Percentiles rank a stretch among this genome's conserved stretches.
Evolutionary conservation across 176 grass and related monocot species (phyloP).

Genomic region (Coix lacrymajobi): DNA sequence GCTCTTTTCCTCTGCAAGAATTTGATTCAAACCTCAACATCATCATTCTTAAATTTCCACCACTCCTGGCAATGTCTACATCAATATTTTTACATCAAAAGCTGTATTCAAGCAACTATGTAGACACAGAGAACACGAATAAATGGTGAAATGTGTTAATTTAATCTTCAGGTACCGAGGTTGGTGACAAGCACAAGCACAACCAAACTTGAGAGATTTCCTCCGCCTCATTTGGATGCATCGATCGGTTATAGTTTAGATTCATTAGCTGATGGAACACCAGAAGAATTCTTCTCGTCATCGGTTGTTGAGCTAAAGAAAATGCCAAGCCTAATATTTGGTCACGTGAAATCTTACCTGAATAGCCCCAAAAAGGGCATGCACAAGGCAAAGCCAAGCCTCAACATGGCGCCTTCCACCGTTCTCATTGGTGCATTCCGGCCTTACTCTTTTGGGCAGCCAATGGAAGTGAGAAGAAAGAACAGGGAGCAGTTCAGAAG

Average conservation of each 20-base stretch:
- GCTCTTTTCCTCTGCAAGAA: background rate
- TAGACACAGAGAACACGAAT: background rate
- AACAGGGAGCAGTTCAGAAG: slow-evolving; percentile 46
- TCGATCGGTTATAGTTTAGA: slow-evolving; percentile 60
- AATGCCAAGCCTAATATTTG: slow-evolving; percentile 37
- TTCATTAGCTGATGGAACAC: slow-evolving; percentile 19
- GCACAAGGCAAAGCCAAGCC: slow-evolving; percentile 41
- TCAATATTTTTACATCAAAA: background rate
- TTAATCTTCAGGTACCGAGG: slow-evolving; percentile 61
- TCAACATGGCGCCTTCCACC: slow-evolving; percentile 49
- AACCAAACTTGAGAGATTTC: slow-evolving; percentile 77
- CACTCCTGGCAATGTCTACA: background rate
- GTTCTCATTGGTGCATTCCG: slow-evolving; percentile 69
- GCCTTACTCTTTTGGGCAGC: slow-evolving; percentile 53
- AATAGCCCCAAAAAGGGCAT: slow-evolving; percentile 40
- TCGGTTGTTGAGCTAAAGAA: slow-evolving; percentile 46
- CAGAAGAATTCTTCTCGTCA: slow-evolving; percentile 56
- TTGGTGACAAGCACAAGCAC: slow-evolving; percentile 67
- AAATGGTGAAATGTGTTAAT: background rate
- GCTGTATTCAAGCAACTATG: background rate
- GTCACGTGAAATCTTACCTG: slow-evolving; percentile 55
- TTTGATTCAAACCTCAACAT: background rate
- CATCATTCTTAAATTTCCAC: background rate
- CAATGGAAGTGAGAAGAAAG: slow-evolving; percentile 59
- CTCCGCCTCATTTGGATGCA: slow-evolving; percentile 88